Conservation (phyloP, 768 basidiomycete genomes). For the Leccinum rimulosum region DNA sequence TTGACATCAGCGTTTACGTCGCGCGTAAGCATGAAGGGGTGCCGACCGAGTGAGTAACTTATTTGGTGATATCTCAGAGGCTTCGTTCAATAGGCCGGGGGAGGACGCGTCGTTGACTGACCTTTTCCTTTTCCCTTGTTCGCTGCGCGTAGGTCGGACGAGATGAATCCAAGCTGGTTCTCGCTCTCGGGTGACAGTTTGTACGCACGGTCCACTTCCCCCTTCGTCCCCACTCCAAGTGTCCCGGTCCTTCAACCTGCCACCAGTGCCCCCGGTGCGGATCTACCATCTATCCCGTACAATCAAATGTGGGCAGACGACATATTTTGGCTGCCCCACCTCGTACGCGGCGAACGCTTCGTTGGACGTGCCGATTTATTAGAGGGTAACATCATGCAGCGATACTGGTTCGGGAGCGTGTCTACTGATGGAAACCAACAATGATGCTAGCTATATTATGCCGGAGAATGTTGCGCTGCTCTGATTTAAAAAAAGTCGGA, state of each 20-base stretch:
- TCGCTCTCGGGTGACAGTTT: constrained; percentile 30
- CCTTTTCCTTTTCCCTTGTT: not conserved
- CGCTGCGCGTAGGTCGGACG: constrained; percentile 60
- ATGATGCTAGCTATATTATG: not conserved
- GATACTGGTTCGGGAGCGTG: constrained; percentile 72
- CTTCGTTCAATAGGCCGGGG: not conserved
- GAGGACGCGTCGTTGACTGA: not conserved
- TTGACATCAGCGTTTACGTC: constrained; percentile 71
- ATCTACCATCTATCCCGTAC: constrained; percentile 54
- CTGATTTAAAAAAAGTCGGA: not conserved
- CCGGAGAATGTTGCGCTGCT: not conserved
- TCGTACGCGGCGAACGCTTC: constrained; percentile 43
- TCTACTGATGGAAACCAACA: not conserved
- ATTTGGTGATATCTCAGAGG: not conserved
- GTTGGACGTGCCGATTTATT: constrained; percentile 59
- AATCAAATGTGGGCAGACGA: constrained; percentile 62
- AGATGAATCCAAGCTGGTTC: constrained; percentile 89
- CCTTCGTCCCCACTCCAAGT: not conserved
- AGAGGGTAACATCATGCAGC: constrained; percentile 76
- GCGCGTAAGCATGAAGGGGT: constrained; percentile 59
- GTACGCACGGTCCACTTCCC: constrained; percentile 1
- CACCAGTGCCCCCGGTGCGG: not conserved
- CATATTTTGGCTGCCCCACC: constrained; percentile 62
- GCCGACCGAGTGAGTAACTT: constrained; percentile 58
- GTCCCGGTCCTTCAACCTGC: not conserved